phyloP scores from a whole-genome alignment of 73 alveolate species.

The Tetrahymena malaccensis region DNA sequence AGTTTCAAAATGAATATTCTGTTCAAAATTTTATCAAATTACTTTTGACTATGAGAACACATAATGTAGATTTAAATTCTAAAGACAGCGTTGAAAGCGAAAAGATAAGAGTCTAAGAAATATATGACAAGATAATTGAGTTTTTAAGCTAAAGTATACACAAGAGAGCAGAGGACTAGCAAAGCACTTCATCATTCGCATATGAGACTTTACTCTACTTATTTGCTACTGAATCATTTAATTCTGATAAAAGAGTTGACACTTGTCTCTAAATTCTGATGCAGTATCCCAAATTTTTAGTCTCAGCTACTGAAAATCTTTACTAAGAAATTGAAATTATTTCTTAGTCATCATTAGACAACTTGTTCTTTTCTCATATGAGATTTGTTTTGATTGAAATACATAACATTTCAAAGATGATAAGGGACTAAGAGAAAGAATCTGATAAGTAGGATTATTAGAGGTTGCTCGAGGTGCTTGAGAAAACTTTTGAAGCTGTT shows the following conservation, averaged over 20 bases:
- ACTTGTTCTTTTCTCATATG: not conserved
- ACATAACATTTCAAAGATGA: not conserved
- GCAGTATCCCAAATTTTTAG: not conserved
- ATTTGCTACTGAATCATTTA: not conserved
- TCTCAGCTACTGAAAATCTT: not conserved
- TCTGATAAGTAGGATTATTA: not conserved
- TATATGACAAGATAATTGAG: not conserved
- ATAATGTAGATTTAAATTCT: not conserved
- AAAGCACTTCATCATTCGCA: not conserved
- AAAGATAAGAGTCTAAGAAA: not conserved
- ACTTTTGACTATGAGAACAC: not conserved
- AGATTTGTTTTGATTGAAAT: not conserved
- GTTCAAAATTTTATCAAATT: not conserved
- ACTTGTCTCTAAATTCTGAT: not conserved
- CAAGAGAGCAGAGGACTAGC: not conserved
- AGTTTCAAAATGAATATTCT: not conserved
- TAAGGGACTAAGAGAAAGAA: not conserved
- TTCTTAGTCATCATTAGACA: not conserved
- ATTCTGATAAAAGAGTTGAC: not conserved
- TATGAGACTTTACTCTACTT: not conserved
- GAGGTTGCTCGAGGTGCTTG: not conserved
- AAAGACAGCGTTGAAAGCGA: not conserved
- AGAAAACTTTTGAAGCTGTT: not conserved
- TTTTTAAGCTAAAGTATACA: not conserved
- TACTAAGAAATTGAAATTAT: not conserved